These are phyloP conservation scores for Gaillardinia entomophila DNA, from an alignment of 805 yeast species.

Conservation along the genomic window DNA sequence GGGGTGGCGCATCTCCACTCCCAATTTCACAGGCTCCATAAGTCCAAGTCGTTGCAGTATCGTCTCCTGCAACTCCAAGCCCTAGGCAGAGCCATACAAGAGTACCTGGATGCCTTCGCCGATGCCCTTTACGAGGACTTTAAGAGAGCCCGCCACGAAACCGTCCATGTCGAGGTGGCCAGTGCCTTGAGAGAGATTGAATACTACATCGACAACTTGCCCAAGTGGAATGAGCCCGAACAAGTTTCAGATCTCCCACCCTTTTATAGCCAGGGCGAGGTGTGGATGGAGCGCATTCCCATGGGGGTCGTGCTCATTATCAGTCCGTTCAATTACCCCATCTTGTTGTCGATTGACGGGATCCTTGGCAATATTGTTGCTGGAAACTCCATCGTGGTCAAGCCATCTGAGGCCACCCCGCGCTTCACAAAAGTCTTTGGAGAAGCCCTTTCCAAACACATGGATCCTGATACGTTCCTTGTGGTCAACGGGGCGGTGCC, in stretches of 20 bases:
- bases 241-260: conserved; percentile 32
- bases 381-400: conserved; percentile 75
- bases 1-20: conserved; percentile 39
- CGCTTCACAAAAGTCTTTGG: conserved; percentile 50
- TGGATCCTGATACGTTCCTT: conserved; percentile 51
- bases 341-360: conserved; percentile 57
- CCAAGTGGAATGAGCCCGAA: conserved; percentile 55
- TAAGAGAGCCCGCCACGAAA: conserved; percentile 58
- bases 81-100: conserved; percentile 57
- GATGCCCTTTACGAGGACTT: conserved; percentile 64
- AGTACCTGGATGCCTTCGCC: conserved; percentile 47
- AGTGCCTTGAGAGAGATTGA: conserved; percentile 50
- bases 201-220: conserved; percentile 52
- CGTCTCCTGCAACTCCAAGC: conserved; percentile 63
- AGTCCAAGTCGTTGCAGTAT: conserved; percentile 45
- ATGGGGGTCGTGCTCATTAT: conserved; percentile 69
- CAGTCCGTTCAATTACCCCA: conserved; percentile 79
- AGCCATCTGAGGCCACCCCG: conserved; percentile 75
- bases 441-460: conserved; percentile 45
- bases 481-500: conserved; percentile 70
- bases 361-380: conserved; percentile 76
- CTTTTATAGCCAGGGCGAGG: conserved; percentile 21
- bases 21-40: conserved; percentile 40
- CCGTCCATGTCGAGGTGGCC: conserved; percentile 52
- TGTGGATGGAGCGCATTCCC: conserved; percentile 30